These are phyloP conservation scores for Aspergillus wentii DNA, from an alignment of 495 filamentous ascomycete species.

Conservation along the genomic window DNA sequence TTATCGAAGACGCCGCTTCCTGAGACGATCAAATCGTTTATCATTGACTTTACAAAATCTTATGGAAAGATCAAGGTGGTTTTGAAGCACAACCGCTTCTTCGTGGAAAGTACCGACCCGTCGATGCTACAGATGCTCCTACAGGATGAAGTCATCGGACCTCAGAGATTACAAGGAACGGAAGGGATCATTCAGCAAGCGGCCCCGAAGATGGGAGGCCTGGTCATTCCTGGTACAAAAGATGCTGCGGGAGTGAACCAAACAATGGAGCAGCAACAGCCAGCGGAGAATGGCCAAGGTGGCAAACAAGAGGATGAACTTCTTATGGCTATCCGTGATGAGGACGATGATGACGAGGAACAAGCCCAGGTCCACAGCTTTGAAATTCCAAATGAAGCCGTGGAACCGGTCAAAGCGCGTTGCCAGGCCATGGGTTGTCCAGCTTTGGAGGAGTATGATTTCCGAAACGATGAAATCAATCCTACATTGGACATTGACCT, in stretches of 20 bases:
- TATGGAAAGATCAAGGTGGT: constrained; percentile 97
- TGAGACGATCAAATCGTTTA: constrained; percentile 70
- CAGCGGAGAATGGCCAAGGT: constrained; percentile 23
- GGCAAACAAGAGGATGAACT: constrained; percentile 50
- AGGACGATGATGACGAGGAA: constrained; percentile 90
- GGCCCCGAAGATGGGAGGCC: constrained; percentile 80
- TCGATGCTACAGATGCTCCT: constrained; percentile 78
- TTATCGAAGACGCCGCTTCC: constrained; percentile 85
- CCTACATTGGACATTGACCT: constrained; percentile 89
- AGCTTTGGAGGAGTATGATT: constrained; percentile 95
- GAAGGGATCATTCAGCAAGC: constrained; percentile 71
- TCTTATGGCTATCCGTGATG: constrained; percentile 58
- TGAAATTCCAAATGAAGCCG: constrained; percentile 70
- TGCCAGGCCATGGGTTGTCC: constrained; percentile 84
- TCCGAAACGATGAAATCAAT: constrained; percentile 87
- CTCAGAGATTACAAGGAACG: constrained; percentile 56
- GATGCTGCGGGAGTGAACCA: constrained; percentile 84
- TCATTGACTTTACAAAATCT: constrained; percentile 76
- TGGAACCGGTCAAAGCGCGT: constrained; percentile 83
- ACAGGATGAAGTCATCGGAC: constrained; percentile 64
- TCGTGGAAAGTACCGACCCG: constrained; percentile 85
- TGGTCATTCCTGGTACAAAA: constrained; percentile 93
- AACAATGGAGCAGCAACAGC: constrained; percentile 37
- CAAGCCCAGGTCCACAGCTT: constrained; percentile 92
- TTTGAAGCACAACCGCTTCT: constrained; percentile 89